These are phyloP conservation scores for Elongisporangium anandrum DNA, from an alignment of 352 stramenopile genomes.

Conservation along the genomic window DNA sequence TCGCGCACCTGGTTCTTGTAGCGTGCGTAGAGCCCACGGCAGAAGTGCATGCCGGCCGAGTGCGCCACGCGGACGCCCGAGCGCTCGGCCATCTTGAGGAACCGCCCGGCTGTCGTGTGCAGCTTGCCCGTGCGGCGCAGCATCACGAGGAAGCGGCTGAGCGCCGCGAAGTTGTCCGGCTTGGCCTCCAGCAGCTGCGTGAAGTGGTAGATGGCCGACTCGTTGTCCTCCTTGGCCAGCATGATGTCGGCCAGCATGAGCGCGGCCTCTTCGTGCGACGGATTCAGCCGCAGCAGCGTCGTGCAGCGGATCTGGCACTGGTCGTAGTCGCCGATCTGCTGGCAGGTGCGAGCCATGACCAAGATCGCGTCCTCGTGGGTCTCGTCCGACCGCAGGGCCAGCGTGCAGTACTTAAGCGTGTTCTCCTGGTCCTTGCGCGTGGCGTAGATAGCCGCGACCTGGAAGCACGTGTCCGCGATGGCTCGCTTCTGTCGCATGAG, in stretches of 20 bases:
- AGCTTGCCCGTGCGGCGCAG: constrained; percentile 85
- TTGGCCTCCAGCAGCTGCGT: constrained; percentile 86
- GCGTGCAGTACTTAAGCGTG: constrained; percentile 73
- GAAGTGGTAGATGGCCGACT: constrained; percentile 87
- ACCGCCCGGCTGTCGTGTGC: constrained; percentile 45
- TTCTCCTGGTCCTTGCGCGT: constrained; percentile 45
- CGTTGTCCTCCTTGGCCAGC: constrained; percentile 86
- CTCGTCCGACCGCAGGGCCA: constrained; percentile 74
- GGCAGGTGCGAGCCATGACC: constrained; percentile 66
- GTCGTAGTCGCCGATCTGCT: constrained; percentile 73
- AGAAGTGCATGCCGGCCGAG: constrained; percentile 87
- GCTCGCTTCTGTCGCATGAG: constrained; percentile 63
- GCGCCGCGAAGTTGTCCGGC: constrained; percentile 87
- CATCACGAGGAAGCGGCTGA: constrained; percentile 87
- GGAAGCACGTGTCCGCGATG: constrained; percentile 82
- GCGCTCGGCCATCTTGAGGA: constrained; percentile 82
- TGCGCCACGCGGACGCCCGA: constrained; percentile 61
- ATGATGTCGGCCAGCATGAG: constrained; percentile 91
- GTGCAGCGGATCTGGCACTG: constrained; percentile 85
- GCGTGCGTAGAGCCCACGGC: constrained; percentile 85
- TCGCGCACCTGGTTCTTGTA: constrained; percentile 90
- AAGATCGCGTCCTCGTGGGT: constrained; percentile 85
- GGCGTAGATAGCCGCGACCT: constrained; percentile 72
- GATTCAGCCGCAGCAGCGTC: constrained; percentile 76
- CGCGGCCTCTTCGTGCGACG: constrained; percentile 77